Evolutionary conservation across 2,329 filamentous ascomycete genomes (phyloP), one percentile per base, ranked within the genome.

Genomic region (Ascochyta koolunga): DNA sequence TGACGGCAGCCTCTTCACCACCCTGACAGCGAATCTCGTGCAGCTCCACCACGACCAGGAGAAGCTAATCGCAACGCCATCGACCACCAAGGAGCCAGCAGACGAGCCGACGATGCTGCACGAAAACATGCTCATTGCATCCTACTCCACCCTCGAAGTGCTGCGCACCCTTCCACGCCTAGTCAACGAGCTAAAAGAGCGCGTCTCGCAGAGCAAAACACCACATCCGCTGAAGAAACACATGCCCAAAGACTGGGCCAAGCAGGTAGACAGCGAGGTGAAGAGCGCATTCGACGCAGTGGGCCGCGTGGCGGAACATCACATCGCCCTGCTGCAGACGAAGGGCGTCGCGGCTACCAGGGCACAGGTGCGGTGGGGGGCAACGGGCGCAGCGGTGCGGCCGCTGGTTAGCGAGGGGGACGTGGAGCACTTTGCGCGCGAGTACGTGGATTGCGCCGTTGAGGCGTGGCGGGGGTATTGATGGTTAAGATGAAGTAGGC

Each of bases 401-500:
- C 27, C 50, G 7, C 22, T 73, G 8, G 33, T 73, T 7, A 50
- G 40, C 7, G 64, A 67, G n/a, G 61, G 58, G 0, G 62, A 71
- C 42, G 50, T 69, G 9, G 56, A 62, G 10, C 44, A 25, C 9
- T 73, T 69, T 56, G 66, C 68, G 10, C 53, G 43, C 10, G 66
- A 71, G 39, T 73, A 72, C 42, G 64, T 67, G 7, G 70, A 72
- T 18, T 68, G 66, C n/a, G 67, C 64, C 5, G 38, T 69, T 2
- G 69, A 73, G 21, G 65, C 68, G 3, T 62, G 72, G 59, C 60
- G 16, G 70, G 69, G 1, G 61, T 75, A 15, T 37, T 67, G 39
- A 66, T 66, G 56, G 71, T 74, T 16, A 73, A 69, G 58, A 58
- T 72, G n/a, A 66, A 61, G 58, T 72, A 71, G 60, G n/a, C 8